phyloP scores from a whole-genome alignment of 192 early-diverging fungal species.

The Coemansia sp. region DNA sequence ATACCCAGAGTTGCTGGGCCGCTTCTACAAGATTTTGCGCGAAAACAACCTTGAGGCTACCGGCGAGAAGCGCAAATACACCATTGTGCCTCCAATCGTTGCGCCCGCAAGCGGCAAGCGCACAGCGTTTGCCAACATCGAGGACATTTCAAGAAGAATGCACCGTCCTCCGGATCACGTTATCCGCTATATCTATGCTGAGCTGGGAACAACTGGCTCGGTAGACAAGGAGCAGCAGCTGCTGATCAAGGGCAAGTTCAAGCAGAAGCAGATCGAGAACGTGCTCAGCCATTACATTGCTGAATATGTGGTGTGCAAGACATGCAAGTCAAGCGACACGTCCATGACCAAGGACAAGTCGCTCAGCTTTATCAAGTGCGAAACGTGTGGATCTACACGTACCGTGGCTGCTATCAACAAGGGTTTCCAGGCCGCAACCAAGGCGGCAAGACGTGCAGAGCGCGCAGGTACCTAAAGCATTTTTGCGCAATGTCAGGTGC shows the following conservation, averaged over 20 bases:
- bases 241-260: conserved; percentile 96
- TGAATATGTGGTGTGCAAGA: conserved; percentile 99
- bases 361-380: conserved; percentile 95
- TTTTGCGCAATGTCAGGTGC: not conserved
- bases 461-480: conserved; percentile 7
- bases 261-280: conserved; percentile 98
- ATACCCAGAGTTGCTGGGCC: conserved; percentile 84
- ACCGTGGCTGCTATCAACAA: conserved; percentile 96
- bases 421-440: conserved; percentile 89
- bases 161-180: conserved; percentile 94
- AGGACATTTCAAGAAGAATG: conserved; percentile 94
- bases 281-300: conserved; percentile 96
- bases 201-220: conserved; percentile 97
- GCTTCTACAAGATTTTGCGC: conserved; percentile 87
- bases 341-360: conserved; percentile 93
- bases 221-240: conserved; percentile 87
- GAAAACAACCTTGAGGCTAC: conserved; percentile 92
- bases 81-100: conserved; percentile 89
- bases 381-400: conserved; percentile 90
- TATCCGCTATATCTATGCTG: conserved; percentile 96
- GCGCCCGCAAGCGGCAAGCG: conserved; percentile 93
- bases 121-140: conserved; percentile 92
- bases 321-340: conserved; percentile 94
- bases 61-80: conserved; percentile 92
- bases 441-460: conserved; percentile 42